Percentiles rank a stretch among this genome's conserved stretches.
Conservation (phyloP, 164 flowering plant genomes). For the Umbilicus rupestris region DNA sequence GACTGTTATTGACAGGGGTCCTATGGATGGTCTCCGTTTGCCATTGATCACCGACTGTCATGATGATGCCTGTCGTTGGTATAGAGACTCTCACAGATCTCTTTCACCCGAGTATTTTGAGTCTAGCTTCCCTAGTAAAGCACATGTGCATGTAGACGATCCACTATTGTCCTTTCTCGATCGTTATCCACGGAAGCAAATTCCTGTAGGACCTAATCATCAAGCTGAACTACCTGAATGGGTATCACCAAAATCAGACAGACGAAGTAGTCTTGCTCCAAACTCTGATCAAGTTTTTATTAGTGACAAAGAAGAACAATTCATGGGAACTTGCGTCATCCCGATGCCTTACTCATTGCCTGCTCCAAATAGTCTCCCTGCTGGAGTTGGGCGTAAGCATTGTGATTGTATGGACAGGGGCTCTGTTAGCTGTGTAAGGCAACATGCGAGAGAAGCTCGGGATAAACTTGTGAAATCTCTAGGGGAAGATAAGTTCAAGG, state of each 20-base stretch:
- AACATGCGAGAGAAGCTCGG: constrained; percentile 36
- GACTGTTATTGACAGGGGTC: neutral
- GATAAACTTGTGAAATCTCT: constrained; percentile 22
- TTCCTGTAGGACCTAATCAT: constrained; percentile 32
- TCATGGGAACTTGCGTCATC: constrained; percentile 27
- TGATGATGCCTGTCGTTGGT: neutral
- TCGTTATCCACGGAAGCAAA: constrained; percentile 22
- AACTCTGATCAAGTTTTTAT: neutral
- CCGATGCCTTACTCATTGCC: constrained; percentile 24
- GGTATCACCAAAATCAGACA: constrained; percentile 1
- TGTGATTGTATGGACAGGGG: constrained; percentile 35
- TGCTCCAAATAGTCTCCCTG: neutral
- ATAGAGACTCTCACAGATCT: neutral
- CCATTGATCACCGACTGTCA: neutral
- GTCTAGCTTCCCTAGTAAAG: constrained; percentile 12
- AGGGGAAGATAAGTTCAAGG: constrained; percentile 27
- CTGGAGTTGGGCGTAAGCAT: constrained; percentile 20
- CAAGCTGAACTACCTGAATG: constrained; percentile 36
- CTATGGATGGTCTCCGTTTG: neutral
- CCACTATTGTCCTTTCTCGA: constrained; percentile 17
- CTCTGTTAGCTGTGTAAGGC: constrained; percentile 33
- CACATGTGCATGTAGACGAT: constrained; percentile 16
- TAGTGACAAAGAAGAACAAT: constrained; percentile 13
- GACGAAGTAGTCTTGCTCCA: neutral
- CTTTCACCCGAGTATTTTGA: constrained; percentile 19